Conservation (phyloP, 306 rosid genomes). For the Prunus padus region DNA sequence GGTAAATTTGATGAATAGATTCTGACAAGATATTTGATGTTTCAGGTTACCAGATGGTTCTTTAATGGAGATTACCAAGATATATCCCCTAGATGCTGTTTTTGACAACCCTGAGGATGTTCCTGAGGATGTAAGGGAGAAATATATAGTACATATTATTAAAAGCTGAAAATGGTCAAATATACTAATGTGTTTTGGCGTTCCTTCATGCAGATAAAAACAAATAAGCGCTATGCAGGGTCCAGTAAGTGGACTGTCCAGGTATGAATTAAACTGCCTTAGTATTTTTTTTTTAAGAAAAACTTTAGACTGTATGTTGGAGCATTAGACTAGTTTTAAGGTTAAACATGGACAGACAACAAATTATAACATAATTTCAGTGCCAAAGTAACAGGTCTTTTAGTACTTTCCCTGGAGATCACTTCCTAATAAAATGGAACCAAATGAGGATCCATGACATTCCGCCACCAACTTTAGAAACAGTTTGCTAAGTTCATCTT, state of each 20-base stretch:
- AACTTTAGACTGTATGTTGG: not conserved
- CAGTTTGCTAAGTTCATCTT: not conserved
- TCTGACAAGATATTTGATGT: conserved; percentile 28
- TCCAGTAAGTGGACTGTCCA: conserved; percentile 84
- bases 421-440: not conserved
- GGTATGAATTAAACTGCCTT: conserved; percentile 39
- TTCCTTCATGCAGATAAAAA: conserved; percentile 50
- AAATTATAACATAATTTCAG: not conserved
- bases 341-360: not conserved
- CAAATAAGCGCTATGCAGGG: conserved; percentile 96
- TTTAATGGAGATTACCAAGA: conserved; percentile 80
- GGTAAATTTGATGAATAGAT: conserved; percentile 10
- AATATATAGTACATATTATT: not conserved
- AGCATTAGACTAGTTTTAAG: not conserved
- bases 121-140: conserved; percentile 80
- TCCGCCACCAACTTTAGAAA: not conserved
- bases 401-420: not conserved
- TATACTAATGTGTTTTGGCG: not conserved
- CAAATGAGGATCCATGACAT: not conserved
- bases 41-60: conserved; percentile 90
- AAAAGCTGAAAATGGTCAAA: not conserved
- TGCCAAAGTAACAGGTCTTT: not conserved
- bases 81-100: conserved; percentile 94
- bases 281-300: not conserved
- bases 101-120: conserved; percentile 85